phyloP scores from a whole-genome alignment of 2,329 filamentous ascomycete genomes.

The Cytospora schulzeri region DNA sequence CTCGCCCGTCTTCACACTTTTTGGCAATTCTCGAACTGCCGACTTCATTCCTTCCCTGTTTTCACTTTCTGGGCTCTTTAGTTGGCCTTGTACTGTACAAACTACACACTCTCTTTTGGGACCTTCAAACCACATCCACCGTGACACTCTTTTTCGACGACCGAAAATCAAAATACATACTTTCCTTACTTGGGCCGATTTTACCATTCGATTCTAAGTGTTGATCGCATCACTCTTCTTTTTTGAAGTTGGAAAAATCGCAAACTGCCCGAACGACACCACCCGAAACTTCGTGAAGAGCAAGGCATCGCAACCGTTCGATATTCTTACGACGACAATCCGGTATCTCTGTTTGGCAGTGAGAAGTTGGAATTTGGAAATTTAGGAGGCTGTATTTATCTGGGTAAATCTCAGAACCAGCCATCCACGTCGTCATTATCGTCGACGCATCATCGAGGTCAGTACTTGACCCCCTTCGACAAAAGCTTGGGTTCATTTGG shows the following conservation, averaged over 20 bases:
- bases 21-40: constrained; percentile 16
- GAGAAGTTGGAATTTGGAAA: constrained; percentile 3
- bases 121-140: constrained; percentile 15
- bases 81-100: neutral
- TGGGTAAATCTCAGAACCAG: constrained; percentile 17
- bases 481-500: neutral
- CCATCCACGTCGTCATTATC: constrained; percentile 8
- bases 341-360: neutral
- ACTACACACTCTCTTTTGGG: constrained; percentile 16
- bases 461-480: constrained; percentile 16
- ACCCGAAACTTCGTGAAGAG: neutral
- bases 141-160: constrained; percentile 19
- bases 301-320: neutral
- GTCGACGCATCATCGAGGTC: constrained; percentile 17
- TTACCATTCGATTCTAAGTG: constrained; percentile 25
- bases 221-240: constrained; percentile 28
- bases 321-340: neutral
- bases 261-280: neutral
- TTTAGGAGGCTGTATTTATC: constrained; percentile 4
- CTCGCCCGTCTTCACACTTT: constrained; percentile 18
- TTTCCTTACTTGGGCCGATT: constrained; percentile 18
- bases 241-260: constrained; percentile 1
- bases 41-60: constrained; percentile 12
- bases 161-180: neutral
- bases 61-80: neutral